Evolutionary conservation across 1,284 basidiomycete species (phyloP), one percentile per base, ranked within the genome.

Genomic region (Neonothopanus nambi): DNA sequence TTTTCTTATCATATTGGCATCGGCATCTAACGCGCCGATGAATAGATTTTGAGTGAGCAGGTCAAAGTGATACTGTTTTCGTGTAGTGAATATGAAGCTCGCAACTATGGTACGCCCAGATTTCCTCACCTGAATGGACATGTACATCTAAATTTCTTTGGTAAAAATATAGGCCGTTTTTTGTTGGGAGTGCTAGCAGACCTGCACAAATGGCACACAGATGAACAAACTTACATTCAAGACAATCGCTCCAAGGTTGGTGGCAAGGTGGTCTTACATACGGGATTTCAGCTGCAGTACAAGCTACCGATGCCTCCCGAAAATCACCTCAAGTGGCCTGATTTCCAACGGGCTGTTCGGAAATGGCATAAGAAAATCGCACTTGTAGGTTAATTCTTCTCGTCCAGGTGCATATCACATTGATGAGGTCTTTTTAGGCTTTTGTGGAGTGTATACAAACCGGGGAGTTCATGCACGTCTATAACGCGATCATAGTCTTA

Each of bases 51-150:
- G 50, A 85, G 88, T 30, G 89, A 94, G 57, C 86, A 92, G 60
- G 79, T 95, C 42, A 88, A 91, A 42, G 85, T 88, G 7, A 81
- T 95, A 9, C 78, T 98, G 23, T 98, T 95, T 67, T 89, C 91
- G 1, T 95, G 93, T 63, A 97, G 94, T 49, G 96, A 97, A 73
- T 93, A 92, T 62, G 96, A 99, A 71, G 95, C 95, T 6, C 85
- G 90, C 52, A 99, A 98, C 70, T 95, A 95, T 65, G 95, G 93
- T 91, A 62, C 45, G 75, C 53, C 23, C 45, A 47, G 15, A 30
- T 12, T 36, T 17, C 45, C 37, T 36, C 58, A 51, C 15, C 51
- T 51, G 38, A 33, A 40, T 43, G 21, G 45, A 47, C 21, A 35
- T 57, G 47, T 20, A 43, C 47, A 56, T 40, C 51, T 6, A 37